Percentiles rank a stretch among this genome's conserved stretches.
Conservation (phyloP, 345 rosid genomes). For the Viola odorata region DNA sequence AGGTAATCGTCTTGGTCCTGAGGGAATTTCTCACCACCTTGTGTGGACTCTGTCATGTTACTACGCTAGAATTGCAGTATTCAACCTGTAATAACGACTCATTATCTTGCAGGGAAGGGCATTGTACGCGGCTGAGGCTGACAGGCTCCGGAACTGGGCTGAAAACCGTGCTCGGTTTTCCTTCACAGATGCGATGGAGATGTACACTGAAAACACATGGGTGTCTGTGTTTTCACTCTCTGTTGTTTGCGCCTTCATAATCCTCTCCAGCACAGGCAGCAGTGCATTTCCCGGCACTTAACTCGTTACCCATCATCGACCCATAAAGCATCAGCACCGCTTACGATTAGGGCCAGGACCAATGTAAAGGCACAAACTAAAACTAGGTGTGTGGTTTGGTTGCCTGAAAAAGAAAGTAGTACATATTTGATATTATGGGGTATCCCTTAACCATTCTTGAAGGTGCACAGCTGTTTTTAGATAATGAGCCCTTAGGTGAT, state of each 20-base stretch:
- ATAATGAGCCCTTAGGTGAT: no score
- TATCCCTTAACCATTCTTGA: no score
- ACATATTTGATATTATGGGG: no score
- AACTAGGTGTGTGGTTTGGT: no score
- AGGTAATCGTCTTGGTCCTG: conserved; percentile 37
- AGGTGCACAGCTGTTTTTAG: no score
- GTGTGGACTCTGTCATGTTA: background rate
- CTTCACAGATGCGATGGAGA: conserved; percentile 88
- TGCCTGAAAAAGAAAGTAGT: no score
- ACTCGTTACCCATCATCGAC: conserved; percentile 5
- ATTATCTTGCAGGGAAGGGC: conserved; percentile 59
- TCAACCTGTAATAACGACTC: background rate
- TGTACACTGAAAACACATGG: conserved; percentile 86
- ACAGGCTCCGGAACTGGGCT: conserved; percentile 84
- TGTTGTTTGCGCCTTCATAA: conserved; percentile 89
- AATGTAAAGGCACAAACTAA: no score
- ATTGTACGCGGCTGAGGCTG: conserved; percentile 86
- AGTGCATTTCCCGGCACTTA: conserved; percentile 51
- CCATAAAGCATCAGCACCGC: background rate
- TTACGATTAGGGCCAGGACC: no score
- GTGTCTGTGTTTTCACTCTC: conserved; percentile 92
- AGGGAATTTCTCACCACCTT: background rate
- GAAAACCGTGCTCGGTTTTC: conserved; percentile 79
- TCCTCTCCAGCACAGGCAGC: conserved; percentile 55
- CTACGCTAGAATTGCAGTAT: background rate